Evolutionary conservation across 495 filamentous ascomycete species (phyloP), one percentile per base, ranked within the genome.

Genomic region (Talaromyces wortmannii): DNA sequence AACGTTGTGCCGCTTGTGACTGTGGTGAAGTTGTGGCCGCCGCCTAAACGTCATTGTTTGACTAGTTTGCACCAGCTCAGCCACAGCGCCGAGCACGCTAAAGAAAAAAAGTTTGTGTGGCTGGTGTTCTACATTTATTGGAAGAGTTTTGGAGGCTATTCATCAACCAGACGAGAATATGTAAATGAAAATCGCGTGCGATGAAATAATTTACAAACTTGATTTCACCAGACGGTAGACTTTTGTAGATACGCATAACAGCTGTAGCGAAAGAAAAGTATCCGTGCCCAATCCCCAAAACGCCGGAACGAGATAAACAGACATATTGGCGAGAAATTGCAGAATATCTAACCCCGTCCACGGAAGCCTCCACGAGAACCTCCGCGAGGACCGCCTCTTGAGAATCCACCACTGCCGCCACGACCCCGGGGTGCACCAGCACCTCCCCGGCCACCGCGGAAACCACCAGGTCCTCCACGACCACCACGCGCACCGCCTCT

Each of bases 361-460:
- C 71, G 66, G 70, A 71, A 71, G 44, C 69, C 62, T 53, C 62
- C 62, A 53, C 65, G 58, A 58, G 56, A 53, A 30, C 51, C 57
- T 58, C 71, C 64, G 52, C 67, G 54, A 53, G 60, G 54, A 45
- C 69, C 62, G 48, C 66, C 66, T 53, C 67, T 51, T 55, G 62
- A 58, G 55, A 73, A 71, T 7, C 77, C 77, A 52, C 73, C 67
- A 51, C 70, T 63, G 44, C 77, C 77, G 50, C 73, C 67, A 51
- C 70, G 64, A 45, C 76, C 67, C 31, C 65, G 57, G 33, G 52
- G 52, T 31, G 52, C 52, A 48, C 68, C 63, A 18, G 52, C 57
- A 53, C 64, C 62, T 48, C 66, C 58, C 31, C 56, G 52, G 31
- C 76, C 59, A 16, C 77, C 72, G 31, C 81, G 66, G 43, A 71